Base-by-base conservation (phyloP, 768 basidiomycete species). In the Pleurotus sapidus region DNA sequence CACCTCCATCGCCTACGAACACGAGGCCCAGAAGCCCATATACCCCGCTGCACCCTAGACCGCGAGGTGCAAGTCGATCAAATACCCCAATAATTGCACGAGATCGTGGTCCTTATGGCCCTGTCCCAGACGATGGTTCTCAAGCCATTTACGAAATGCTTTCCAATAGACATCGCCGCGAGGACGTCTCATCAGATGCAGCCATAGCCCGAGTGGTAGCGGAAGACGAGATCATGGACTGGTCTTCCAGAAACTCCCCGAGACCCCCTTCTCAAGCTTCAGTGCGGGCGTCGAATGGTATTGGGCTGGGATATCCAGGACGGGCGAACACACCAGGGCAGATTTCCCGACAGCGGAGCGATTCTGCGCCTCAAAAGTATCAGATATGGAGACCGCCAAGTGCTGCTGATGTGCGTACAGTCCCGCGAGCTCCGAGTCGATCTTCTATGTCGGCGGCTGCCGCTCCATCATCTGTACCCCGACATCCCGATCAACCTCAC, bases 21-120 rank as follows among this genome's bases (percentile, higher is more conserved):
- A 42, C 51, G 51, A 54, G 51, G 51, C 51, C 51, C 51, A 54
- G 51, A 54, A 54, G 51, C 51, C 51, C 51, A 54, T 54, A 54
- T 54, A 54, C 51, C 38, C 51, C 51, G 39, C 18, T 54, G 51
- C 25, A 54, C 51, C 51, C 51, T 43, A 54, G 51, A 38, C 51
- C 51, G n/a, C 51, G 51, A 54, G 51, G 51, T 54, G 51, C 51
- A 15, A 54, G 51, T 38, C 34, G 39, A 54, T 54, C 51, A 39
- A 54, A 54, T 54, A 54, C 51, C 37, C 51, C 51, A 18, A 42
- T 51, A n/a, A 51, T 40, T 42, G 38, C 51, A 39, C 51, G 51
- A 54, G 51, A 54, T 54, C 51, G 51, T 42, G 51, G 37, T 43
- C n/a, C 51, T 20, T 54, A 54, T 50, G 49, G 49, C 51, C 51